Evolutionary conservation across 2,329 filamentous ascomycete genomes (phyloP).

Genomic region (Botrytis cinerea): DNA sequence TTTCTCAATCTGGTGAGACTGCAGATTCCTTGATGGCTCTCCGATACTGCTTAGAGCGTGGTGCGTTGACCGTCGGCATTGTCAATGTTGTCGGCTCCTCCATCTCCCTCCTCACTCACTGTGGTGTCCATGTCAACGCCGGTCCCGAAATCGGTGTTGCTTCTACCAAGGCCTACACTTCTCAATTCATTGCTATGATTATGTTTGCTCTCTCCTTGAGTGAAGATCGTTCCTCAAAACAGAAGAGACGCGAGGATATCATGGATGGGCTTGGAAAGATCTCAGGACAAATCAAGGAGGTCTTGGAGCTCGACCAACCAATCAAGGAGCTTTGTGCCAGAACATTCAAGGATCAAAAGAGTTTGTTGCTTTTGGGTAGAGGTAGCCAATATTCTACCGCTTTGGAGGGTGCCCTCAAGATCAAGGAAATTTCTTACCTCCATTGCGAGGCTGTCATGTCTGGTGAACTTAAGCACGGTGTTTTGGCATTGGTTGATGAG

Average conservation of each 20-base stretch:
- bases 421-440: conserved; percentile 99
- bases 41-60: conserved; percentile 96
- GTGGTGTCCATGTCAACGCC: conserved; percentile 99
- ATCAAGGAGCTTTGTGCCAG: conserved; percentile 94
- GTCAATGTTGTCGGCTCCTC: conserved; percentile 98
- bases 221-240: conserved; percentile 95
- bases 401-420: conserved; percentile 96
- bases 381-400: conserved; percentile 97
- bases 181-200: conserved; percentile 99
- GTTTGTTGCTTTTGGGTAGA: conserved; percentile 86
- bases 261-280: conserved; percentile 89
- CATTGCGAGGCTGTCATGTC: conserved; percentile 99
- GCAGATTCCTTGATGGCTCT: conserved; percentile 97
- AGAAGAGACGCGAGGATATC: conserved; percentile 87
- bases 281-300: conserved; percentile 87
- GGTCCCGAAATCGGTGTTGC: conserved; percentile 98
- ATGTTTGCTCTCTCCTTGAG: conserved; percentile 98
- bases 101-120: conserved; percentile 98
- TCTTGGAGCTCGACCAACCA: conserved; percentile 84
- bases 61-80: conserved; percentile 94
- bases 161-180: conserved; percentile 98
- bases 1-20: conserved; percentile 98
- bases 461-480: conserved; percentile 98
- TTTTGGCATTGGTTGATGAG: conserved; percentile 95
- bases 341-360: conserved; percentile 97